phyloP scores from a whole-genome alignment of 2,329 filamentous ascomycete species.

The Cordyceps cicadae region DNA sequence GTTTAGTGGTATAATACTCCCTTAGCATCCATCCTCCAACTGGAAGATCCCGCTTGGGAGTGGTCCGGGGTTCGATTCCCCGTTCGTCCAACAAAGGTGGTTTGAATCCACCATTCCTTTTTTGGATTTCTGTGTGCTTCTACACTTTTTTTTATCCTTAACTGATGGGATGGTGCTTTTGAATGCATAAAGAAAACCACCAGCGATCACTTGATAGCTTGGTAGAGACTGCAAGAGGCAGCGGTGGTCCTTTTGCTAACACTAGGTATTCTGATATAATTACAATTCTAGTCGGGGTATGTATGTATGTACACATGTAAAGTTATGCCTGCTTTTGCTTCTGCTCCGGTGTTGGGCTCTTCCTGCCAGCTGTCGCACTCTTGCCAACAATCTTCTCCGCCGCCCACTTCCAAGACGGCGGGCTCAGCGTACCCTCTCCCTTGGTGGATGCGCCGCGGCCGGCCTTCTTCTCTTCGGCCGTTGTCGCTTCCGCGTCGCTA shows the following conservation, averaged over 20 bases:
- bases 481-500: conserved; percentile 20
- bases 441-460: background rate
- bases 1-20: conserved; percentile 16
- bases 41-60: conserved; percentile 11
- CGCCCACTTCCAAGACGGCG: conserved; percentile 42
- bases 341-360: conserved; percentile 19
- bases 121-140: background rate
- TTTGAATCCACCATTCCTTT: conserved; percentile 11
- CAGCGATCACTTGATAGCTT: background rate
- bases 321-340: background rate
- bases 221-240: background rate
- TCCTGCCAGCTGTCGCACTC: conserved; percentile 19
- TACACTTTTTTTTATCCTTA: background rate
- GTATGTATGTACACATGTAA: background rate
- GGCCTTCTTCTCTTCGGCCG: background rate
- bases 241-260: background rate
- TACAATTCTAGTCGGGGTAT: background rate
- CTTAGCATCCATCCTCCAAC: conserved; percentile 12
- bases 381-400: conserved; percentile 47
- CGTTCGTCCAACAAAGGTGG: conserved; percentile 12
- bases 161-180: too few species aligned
- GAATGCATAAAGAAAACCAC: background rate
- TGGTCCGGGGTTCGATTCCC: conserved; percentile 15
- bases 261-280: background rate
- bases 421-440: conserved; percentile 13